Base-by-base conservation (phyloP, 2,329 filamentous ascomycete genomes). In the Boeremia lycopersici region DNA sequence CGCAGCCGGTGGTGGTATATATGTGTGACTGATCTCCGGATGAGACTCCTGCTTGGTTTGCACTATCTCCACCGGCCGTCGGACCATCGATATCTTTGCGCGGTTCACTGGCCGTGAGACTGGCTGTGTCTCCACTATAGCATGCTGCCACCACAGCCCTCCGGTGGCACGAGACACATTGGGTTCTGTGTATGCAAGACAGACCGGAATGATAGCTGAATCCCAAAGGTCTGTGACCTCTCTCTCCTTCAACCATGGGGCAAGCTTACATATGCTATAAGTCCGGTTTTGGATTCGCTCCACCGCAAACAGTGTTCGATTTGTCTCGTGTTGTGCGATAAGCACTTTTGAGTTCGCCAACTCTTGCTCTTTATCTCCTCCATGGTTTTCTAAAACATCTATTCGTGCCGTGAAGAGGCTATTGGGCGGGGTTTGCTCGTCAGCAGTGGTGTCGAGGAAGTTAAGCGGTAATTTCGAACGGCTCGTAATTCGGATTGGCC, bases 251-350 rank as follows among this genome's bases (percentile, higher is more conserved):
- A 89, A 80, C 87, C 88, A 90, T 17, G 78, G 73, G 2, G 85
- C 87, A 38, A 95, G 77, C 64, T 84, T 86, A 72, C 87, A 92
- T 25, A 91, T 70, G 10, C 84, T 83, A 70, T 90, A 93, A 3
- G 88, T 77, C 0, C 82, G 82, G 41, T 77, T 73, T 13, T 80
- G 77, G 31, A 89, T 84, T 23, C 84, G 81, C 75, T 93, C 89
- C 29, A 93, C 90, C 49, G 86, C 85, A 89, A 93, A 97, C 2
- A 98, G 72, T 0, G 87, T 84, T 76, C 90, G 89, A 60, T 93
- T 70, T 7, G 61, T 57, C 36, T 73, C 72, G 34, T 67, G 48
- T 6, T 67, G 65, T 35, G 73, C 73, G 49, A 77, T 62, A 28
- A 77, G 72, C 26, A 77, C 63, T 43, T 61, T 70, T 2, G 65